A percentile compares a stretch with the other conserved stretches of the same genome.
Evolutionary conservation across 129 eudicot genomes (phyloP).

Genomic region (Chrysanthemum makinoi): DNA sequence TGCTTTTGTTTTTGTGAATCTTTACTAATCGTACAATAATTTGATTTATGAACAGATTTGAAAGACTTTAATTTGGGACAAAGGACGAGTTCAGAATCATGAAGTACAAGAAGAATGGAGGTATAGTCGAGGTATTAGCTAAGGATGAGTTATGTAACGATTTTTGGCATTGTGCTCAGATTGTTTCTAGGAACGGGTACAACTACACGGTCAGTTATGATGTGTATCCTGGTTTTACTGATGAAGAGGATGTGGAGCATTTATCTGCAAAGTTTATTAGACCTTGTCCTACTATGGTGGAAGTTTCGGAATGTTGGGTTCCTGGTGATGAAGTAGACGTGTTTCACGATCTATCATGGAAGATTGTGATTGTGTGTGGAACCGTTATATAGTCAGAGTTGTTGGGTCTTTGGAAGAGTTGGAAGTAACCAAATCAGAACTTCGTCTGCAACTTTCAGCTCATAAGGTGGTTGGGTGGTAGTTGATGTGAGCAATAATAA

Average conservation of each 20-base stretch:
- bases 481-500: constrained; percentile 39
- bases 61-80: constrained; percentile 5
- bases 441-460: constrained; percentile 22
- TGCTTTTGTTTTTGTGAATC: background rate
- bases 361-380: constrained; percentile 39
- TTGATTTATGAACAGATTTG: constrained; percentile 15
- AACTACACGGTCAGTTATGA: constrained; percentile 54
- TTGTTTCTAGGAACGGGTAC: constrained; percentile 43
- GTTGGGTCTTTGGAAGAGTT: constrained; percentile 49
- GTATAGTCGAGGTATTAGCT: constrained; percentile 65
- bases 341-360: constrained; percentile 63
- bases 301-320: constrained; percentile 37
- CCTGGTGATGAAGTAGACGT: constrained; percentile 78
- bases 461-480: constrained; percentile 1
- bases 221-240: constrained; percentile 39
- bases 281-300: constrained; percentile 57
- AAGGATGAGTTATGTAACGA: constrained; percentile 41
- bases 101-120: constrained; percentile 62
- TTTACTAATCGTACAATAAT: background rate
- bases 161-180: constrained; percentile 68
- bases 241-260: constrained; percentile 33
- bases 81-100: constrained; percentile 24
- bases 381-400: constrained; percentile 51
- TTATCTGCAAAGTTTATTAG: constrained; percentile 55
- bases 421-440: constrained; percentile 29